Evolutionary conservation across 176 grass and related monocot species (phyloP).

Genomic region (Avena atlantica): DNA sequence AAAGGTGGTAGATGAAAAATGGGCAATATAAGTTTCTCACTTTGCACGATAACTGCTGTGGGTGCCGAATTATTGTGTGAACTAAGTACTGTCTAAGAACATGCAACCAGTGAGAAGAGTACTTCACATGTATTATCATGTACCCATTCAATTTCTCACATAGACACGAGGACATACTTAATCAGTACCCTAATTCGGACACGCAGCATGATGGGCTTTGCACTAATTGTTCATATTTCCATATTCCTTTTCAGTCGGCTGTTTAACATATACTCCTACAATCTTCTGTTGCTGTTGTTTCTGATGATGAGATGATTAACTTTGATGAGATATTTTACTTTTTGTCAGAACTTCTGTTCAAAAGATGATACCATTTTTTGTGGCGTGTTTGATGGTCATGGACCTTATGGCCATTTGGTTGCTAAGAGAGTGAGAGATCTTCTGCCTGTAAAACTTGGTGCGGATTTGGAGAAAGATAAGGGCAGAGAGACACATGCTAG

Average conservation of each 20-base stretch:
- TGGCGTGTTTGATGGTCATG: conserved; percentile 96
- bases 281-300: conserved; percentile 15
- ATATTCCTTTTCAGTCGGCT: conserved; percentile 26
- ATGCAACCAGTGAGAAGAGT: neutral
- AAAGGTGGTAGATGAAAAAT: conserved; percentile 23
- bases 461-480: conserved; percentile 49
- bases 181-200: neutral
- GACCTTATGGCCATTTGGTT: conserved; percentile 89
- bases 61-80: neutral
- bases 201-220: neutral
- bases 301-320: neutral
- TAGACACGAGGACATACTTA: conserved; percentile 1
- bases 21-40: conserved; percentile 18
- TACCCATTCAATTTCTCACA: neutral
- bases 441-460: conserved; percentile 70
- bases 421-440: conserved; percentile 94
- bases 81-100: neutral
- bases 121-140: neutral
- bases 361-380: conserved; percentile 85
- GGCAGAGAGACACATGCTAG: conserved; percentile 45
- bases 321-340: conserved; percentile 35
- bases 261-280: conserved; percentile 25
- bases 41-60: neutral
- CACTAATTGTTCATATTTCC: neutral
- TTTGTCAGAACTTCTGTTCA: conserved; percentile 81